These are phyloP conservation scores for Solanum peruvianum DNA, from an alignment of 257 asterid genomes.

Conservation along the genomic window DNA sequence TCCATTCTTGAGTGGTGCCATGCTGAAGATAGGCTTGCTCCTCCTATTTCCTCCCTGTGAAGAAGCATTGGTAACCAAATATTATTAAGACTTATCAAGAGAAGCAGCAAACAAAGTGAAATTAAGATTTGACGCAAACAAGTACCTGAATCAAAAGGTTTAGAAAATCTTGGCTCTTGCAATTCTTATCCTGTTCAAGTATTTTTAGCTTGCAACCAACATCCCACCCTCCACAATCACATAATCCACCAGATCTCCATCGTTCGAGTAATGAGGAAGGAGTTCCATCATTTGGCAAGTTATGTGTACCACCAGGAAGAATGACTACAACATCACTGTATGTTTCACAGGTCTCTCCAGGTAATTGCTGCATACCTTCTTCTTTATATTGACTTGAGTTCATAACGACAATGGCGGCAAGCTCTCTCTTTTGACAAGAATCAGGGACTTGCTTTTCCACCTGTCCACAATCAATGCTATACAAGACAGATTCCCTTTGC, in stretches of 20 bases:
- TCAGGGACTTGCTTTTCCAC: slow-evolving; percentile 36
- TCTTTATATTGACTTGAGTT: slow-evolving; percentile 11
- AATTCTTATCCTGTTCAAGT: slow-evolving; percentile 30
- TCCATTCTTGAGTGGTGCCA: slow-evolving; percentile 52
- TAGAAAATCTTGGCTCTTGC: slow-evolving; percentile 19
- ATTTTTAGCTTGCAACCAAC: slow-evolving; percentile 81
- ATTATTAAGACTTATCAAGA: background rate
- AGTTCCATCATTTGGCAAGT: slow-evolving; percentile 46
- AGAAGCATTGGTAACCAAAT: background rate
- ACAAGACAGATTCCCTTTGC: slow-evolving; percentile 55
- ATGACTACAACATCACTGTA: slow-evolving; percentile 32
- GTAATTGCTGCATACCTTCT: slow-evolving; percentile 4
- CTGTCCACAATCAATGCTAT: slow-evolving; percentile 33
- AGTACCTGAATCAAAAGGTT: slow-evolving; percentile 59
- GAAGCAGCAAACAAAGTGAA: background rate
- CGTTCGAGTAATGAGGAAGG: slow-evolving; percentile 71
- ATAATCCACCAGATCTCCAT: slow-evolving; percentile 75
- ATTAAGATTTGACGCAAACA: background rate
- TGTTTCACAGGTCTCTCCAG: background rate
- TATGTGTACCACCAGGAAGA: slow-evolving; percentile 73
- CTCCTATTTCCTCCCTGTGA: slow-evolving; percentile 40
- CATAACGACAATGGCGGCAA: slow-evolving; percentile 57
- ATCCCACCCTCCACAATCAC: slow-evolving; percentile 99
- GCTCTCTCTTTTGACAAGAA: slow-evolving; percentile 40
- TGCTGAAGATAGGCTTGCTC: slow-evolving; percentile 47